Conservation (phyloP, 1,284 basidiomycete species). For the Ustilago lituana region DNA sequence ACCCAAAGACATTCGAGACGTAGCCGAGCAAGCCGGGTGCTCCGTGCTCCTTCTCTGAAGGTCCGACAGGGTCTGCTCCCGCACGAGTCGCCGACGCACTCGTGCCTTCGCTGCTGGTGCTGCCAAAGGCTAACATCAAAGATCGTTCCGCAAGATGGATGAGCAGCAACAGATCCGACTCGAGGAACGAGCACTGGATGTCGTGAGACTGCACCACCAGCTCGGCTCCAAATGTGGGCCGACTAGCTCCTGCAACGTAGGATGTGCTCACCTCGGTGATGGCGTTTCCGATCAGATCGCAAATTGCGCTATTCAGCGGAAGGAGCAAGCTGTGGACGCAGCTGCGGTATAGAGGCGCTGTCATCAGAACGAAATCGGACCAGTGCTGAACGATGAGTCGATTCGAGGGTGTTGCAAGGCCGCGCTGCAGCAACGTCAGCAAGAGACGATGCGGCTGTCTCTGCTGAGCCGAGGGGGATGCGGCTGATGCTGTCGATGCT, state of each 20-base stretch:
- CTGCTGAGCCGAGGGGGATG: background rate
- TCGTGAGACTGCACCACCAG: conserved; percentile 31
- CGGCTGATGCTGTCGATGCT: too few species aligned
- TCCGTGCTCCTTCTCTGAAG: background rate
- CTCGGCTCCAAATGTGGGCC: conserved; percentile 43
- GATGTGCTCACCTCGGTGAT: conserved; percentile 71
- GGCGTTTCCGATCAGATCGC: conserved; percentile 76
- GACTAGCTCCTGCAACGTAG: conserved; percentile 56
- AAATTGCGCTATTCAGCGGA: conserved; percentile 82
- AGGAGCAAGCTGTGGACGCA: conserved; percentile 76
- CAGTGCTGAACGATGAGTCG: conserved; percentile 87
- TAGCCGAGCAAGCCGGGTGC: conserved; percentile 47
- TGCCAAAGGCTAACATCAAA: conserved; percentile 32
- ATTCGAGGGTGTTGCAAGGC: conserved; percentile 77
- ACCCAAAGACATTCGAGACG: conserved; percentile 53
- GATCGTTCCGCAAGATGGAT: conserved; percentile 52
- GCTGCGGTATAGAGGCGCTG: conserved; percentile 82
- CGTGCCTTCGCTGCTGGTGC: background rate
- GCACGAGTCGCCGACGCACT: background rate
- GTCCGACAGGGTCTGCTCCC: background rate
- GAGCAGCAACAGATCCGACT: conserved; percentile 50
- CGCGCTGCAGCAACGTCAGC: conserved; percentile 81
- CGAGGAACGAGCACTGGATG: conserved; percentile 30
- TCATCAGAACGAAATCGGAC: conserved; percentile 94
- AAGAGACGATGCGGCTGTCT: conserved; percentile 72